Evolutionary conservation across 1,284 basidiomycete species (phyloP).

Genomic region (Pseudozyma sp.): DNA sequence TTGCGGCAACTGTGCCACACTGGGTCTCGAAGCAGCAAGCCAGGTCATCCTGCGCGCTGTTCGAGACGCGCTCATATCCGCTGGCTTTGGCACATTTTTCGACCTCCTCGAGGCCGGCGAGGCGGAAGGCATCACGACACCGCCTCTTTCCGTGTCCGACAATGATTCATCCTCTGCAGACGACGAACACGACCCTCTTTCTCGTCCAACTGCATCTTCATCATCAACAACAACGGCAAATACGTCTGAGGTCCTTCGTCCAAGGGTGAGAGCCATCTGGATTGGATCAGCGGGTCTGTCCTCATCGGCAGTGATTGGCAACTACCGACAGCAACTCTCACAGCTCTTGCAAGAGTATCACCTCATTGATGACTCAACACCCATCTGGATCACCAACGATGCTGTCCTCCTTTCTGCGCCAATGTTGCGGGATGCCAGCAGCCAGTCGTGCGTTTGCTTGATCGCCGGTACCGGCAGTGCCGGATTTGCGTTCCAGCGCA

Average conservation of each 20-base stretch:
- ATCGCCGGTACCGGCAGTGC: slow-evolving; percentile 52
- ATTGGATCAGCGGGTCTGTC: slow-evolving; percentile 44
- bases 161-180: slow-evolving; percentile 37
- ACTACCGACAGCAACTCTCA: slow-evolving; percentile 31
- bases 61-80: slow-evolving; percentile 32
- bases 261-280: slow-evolving; percentile 45
- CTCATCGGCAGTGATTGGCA: slow-evolving; percentile 27
- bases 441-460: slow-evolving; percentile 40
- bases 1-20: slow-evolving; percentile 48
- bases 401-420: slow-evolving; percentile 45
- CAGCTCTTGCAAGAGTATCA: slow-evolving; percentile 31
- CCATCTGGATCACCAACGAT: slow-evolving; percentile 53
- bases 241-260: slow-evolving; percentile 4
- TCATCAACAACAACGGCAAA: not conserved
- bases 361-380: slow-evolving; percentile 31
- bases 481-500: slow-evolving; percentile 46
- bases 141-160: slow-evolving; percentile 41
- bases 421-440: slow-evolving; percentile 35
- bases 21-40: slow-evolving; percentile 40
- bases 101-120: slow-evolving; percentile 48
- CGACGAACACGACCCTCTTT: slow-evolving; percentile 13
- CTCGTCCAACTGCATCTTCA: not conserved
- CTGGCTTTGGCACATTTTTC: slow-evolving; percentile 46
- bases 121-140: slow-evolving; percentile 45
- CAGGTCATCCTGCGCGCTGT: slow-evolving; percentile 47